Percentiles rank a stretch among this genome's conserved stretches.
Conservation (phyloP, 2,329 filamentous ascomycete genomes). For the Fusarium domesticum region DNA sequence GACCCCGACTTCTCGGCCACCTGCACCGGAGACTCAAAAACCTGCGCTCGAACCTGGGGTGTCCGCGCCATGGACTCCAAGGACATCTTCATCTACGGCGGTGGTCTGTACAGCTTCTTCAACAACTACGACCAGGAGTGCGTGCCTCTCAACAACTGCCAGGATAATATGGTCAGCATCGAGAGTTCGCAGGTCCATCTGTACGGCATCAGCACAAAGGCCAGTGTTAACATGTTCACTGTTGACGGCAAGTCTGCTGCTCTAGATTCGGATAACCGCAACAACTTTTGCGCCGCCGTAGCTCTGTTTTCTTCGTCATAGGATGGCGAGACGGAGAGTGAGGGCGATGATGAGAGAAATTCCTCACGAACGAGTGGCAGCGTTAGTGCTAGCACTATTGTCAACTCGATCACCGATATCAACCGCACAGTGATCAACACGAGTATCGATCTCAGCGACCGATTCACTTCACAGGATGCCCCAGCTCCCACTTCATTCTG, state of each 20-base stretch:
- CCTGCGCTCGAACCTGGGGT: slow-evolving; percentile 74
- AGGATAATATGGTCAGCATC: slow-evolving; percentile 73
- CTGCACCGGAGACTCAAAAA: slow-evolving; percentile 46
- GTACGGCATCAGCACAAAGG: slow-evolving; percentile 72
- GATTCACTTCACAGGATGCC: neutral
- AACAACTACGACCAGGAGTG: slow-evolving; percentile 76
- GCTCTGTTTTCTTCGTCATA: slow-evolving; percentile 35
- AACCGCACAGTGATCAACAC: neutral
- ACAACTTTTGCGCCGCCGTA: slow-evolving; percentile 62
- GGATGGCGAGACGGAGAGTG: slow-evolving; percentile 1
- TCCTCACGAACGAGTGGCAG: neutral
- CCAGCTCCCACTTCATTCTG: neutral
- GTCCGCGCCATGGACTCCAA: slow-evolving; percentile 66
- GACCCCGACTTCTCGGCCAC: slow-evolving; percentile 65
- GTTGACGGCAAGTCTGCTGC: slow-evolving; percentile 54
- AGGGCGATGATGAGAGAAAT: neutral
- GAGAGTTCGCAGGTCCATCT: slow-evolving; percentile 65
- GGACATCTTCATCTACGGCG: slow-evolving; percentile 68
- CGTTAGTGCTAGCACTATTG: neutral
- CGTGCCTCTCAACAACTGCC: slow-evolving; percentile 65
- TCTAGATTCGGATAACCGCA: slow-evolving; percentile 60
- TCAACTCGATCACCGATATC: neutral
- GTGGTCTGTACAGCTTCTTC: slow-evolving; percentile 78
- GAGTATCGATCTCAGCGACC: neutral
- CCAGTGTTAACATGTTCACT: slow-evolving; percentile 69